Conservation (phyloP, 345 rosid species). For the Erysimum cheiranthoides region DNA sequence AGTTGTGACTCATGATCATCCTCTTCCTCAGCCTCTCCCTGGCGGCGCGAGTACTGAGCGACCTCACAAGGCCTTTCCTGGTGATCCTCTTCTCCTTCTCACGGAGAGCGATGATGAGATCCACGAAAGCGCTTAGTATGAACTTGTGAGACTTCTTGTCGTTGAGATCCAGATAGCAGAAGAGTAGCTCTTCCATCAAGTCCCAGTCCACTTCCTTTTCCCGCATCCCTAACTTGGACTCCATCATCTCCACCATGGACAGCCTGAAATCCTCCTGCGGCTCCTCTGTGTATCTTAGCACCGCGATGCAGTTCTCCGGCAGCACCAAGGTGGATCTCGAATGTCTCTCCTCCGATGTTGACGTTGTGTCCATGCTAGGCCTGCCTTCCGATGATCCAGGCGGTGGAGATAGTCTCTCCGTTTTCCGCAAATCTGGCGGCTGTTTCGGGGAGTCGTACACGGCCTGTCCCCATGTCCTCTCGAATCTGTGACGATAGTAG, state of each 20-base stretch:
- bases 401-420: conserved; percentile 46
- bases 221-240: conserved; percentile 50
- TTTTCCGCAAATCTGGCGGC: conserved; percentile 33
- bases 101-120: conserved; percentile 52
- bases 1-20: conserved; percentile 25
- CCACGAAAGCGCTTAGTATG: conserved; percentile 81
- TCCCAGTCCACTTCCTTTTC: conserved; percentile 70
- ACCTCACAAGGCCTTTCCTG: conserved; percentile 30
- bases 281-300: conserved; percentile 52
- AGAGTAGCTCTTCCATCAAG: conserved; percentile 80
- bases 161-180: conserved; percentile 74
- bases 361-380: conserved; percentile 45
- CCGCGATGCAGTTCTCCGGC: conserved; percentile 68
- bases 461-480: conserved; percentile 41
- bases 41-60: conserved; percentile 40
- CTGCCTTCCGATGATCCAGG: conserved; percentile 58
- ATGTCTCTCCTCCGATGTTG: conserved; percentile 37
- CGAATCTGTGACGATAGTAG: conserved; percentile 37
- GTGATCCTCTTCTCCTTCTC: conserved; percentile 44
- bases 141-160: conserved; percentile 72
- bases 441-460: conserved; percentile 40
- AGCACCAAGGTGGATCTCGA: conserved; percentile 47
- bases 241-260: conserved; percentile 86
- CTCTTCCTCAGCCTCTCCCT: conserved; percentile 42
- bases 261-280: conserved; percentile 69